Conservation (phyloP, 78 protist species). For the Isochrysis galbana region DNA sequence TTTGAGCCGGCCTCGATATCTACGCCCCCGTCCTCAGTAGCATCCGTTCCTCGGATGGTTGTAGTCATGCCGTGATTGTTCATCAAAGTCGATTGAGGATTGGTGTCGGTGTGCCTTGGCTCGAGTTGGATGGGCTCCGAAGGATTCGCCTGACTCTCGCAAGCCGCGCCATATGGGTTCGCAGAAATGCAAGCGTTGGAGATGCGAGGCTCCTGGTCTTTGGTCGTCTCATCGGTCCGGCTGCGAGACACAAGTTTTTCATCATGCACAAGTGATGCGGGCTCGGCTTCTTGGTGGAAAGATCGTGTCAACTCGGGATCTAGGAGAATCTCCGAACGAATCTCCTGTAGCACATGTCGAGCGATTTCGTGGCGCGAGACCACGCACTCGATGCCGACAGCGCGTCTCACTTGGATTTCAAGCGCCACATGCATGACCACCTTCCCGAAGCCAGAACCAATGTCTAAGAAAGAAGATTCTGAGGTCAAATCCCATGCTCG, state of each 20-base stretch:
- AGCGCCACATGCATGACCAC: neutral
- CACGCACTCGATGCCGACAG: constrained; percentile 31
- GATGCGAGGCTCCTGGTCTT: too few species aligned
- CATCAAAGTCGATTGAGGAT: too few species aligned
- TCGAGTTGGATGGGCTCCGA: too few species aligned
- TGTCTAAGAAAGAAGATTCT: neutral
- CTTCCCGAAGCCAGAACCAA: constrained; percentile 14
- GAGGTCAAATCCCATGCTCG: neutral
- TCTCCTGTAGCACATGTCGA: neutral
- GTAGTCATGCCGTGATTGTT: too few species aligned
- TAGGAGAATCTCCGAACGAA: neutral
- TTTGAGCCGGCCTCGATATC: neutral
- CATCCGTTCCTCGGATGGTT: too few species aligned
- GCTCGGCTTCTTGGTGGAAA: too few species aligned
- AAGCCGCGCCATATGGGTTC: too few species aligned
- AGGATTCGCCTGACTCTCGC: too few species aligned
- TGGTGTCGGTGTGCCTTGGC: too few species aligned
- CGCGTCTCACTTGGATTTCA: neutral
- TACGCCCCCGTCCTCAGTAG: neutral
- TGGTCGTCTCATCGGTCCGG: neutral
- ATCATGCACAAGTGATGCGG: too few species aligned
- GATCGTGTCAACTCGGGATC: too few species aligned
- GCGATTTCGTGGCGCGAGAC: neutral
- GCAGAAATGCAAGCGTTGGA: too few species aligned
- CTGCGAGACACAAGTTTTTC: neutral